A percentile compares a stretch with the other conserved stretches of the same genome.
Evolutionary conservation across 2,329 filamentous ascomycete genomes (phyloP).

Genomic region (Leptosphaerulina australis): DNA sequence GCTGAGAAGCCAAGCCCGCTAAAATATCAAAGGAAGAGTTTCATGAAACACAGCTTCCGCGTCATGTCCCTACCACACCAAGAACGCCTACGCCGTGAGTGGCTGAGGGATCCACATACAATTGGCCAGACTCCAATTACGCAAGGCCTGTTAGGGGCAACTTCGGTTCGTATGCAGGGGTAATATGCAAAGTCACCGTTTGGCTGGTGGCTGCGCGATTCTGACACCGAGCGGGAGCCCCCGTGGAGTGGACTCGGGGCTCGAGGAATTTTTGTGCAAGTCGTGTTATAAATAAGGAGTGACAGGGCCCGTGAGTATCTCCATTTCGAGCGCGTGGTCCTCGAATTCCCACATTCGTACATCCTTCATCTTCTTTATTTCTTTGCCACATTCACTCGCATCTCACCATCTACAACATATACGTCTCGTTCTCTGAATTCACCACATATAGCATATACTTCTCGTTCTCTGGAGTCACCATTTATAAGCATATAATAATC

Average conservation of each 20-base stretch:
- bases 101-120: constrained; percentile 24
- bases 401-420: constrained; percentile 3
- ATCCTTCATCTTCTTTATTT: constrained; percentile 14
- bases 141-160: constrained; percentile 34
- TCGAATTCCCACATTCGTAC: constrained; percentile 5
- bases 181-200: constrained; percentile 17
- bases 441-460: constrained; percentile 1
- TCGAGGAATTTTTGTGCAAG: constrained; percentile 26
- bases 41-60: constrained; percentile 32
- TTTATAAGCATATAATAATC: constrained; percentile 1
- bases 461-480: neutral
- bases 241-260: constrained; percentile 21
- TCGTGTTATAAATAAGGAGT: constrained; percentile 19
- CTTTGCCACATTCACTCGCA: constrained; percentile 12
- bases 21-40: constrained; percentile 24
- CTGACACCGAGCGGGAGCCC: constrained; percentile 23
- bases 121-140: constrained; percentile 31
- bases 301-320: constrained; percentile 10
- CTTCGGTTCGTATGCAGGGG: constrained; percentile 21
- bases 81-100: constrained; percentile 27
- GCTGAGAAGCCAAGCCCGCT: constrained; percentile 17
- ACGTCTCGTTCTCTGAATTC: neutral
- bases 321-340: constrained; percentile 16
- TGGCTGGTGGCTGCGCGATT: constrained; percentile 13
- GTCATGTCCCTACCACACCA: constrained; percentile 27